These are phyloP conservation scores for Candida schatavii DNA, from an alignment of 805 yeast genomes.

Conservation along the genomic window DNA sequence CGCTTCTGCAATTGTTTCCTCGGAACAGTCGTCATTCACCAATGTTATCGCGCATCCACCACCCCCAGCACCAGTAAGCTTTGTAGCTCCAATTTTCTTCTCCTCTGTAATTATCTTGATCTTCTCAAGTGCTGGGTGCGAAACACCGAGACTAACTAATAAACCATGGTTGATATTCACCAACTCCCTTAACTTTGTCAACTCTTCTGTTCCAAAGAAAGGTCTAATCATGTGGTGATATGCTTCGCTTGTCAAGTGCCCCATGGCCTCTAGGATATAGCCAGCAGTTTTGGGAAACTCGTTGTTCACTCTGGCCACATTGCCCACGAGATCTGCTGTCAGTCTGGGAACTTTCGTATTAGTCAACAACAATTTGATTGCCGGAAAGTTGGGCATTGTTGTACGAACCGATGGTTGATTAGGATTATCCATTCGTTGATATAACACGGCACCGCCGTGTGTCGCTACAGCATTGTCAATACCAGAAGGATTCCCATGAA, in stretches of 20 bases:
- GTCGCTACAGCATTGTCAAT: constrained; percentile 96
- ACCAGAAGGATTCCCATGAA: constrained; percentile 96
- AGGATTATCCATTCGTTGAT: constrained; percentile 60
- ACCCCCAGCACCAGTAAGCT: constrained; percentile 98
- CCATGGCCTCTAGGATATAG: constrained; percentile 74
- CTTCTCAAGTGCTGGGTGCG: constrained; percentile 86
- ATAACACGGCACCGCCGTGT: constrained; percentile 92
- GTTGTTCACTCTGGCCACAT: constrained; percentile 57
- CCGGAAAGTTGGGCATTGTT: constrained; percentile 70
- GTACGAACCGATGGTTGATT: constrained; percentile 58
- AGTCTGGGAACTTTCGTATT: constrained; percentile 86
- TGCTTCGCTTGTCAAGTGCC: constrained; percentile 68
- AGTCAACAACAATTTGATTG: constrained; percentile 69
- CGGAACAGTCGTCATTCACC: constrained; percentile 45
- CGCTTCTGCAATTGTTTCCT: constrained; percentile 34
- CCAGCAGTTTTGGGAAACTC: constrained; percentile 54
- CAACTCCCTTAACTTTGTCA: constrained; percentile 49
- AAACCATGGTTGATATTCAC: constrained; percentile 85
- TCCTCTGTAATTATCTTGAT: constrained; percentile 67
- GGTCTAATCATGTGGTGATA: constrained; percentile 59
- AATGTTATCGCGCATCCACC: constrained; percentile 97
- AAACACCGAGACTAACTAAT: constrained; percentile 80
- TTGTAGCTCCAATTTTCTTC: constrained; percentile 74
- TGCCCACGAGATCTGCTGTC: constrained; percentile 78
- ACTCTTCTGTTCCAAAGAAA: constrained; percentile 40